Percentiles rank a stretch among this genome's conserved stretches.
phyloP scores from a whole-genome alignment of 768 basidiomycete genomes.

The Lyophyllum shimeji region DNA sequence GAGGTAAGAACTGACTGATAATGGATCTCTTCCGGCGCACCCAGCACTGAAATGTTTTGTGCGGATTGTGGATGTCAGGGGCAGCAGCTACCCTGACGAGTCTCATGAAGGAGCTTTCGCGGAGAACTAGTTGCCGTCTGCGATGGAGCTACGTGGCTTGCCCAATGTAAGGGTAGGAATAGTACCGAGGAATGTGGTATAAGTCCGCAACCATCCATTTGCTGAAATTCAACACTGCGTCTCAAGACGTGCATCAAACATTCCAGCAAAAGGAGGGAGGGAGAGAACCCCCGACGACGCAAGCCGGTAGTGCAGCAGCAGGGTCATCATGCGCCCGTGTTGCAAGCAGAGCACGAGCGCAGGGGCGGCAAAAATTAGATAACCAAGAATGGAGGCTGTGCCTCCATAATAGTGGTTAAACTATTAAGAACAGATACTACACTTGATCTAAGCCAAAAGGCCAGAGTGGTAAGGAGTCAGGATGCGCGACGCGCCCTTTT shows the following conservation, averaged over 20 bases:
- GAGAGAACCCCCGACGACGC: constrained; percentile 61
- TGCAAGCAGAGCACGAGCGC: constrained; percentile 58
- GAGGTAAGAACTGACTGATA: neutral
- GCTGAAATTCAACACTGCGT: constrained; percentile 8
- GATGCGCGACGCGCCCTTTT: neutral
- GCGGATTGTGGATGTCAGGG: too few species aligned
- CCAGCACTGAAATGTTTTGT: too few species aligned
- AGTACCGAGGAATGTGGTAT: too few species aligned
- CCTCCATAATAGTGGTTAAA: constrained; percentile 66
- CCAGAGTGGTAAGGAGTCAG: constrained; percentile 74
- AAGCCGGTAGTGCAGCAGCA: constrained; percentile 56
- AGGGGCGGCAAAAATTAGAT: constrained; percentile 59
- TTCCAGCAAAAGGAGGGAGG: constrained; percentile 14
- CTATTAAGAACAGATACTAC: constrained; percentile 96
- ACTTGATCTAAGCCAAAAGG: constrained; percentile 97
- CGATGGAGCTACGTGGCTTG: too few species aligned
- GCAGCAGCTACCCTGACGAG: too few species aligned
- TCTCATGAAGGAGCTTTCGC: too few species aligned
- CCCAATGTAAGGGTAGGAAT: too few species aligned
- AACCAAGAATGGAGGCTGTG: constrained; percentile 54
- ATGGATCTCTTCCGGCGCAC: too few species aligned
- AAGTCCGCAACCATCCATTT: constrained; percentile 13
- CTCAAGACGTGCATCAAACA: constrained; percentile 8
- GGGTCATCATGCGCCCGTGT: constrained; percentile 55
- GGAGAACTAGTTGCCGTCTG: too few species aligned